Evolutionary conservation across 2,329 filamentous ascomycete species (phyloP).

Genomic region (Trichoderma sp.): DNA sequence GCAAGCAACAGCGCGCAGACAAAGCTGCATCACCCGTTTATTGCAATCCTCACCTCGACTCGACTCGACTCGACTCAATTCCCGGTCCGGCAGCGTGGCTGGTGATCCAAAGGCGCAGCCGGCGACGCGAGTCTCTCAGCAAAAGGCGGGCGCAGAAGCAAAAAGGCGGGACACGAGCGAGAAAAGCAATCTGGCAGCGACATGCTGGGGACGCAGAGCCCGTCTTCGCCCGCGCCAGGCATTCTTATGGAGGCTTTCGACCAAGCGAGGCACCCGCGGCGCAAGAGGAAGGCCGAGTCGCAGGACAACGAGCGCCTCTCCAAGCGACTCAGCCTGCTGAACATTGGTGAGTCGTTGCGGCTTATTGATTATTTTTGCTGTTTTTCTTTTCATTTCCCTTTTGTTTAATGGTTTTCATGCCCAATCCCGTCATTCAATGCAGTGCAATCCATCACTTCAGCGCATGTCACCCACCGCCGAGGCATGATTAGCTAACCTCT

Average conservation of each 20-base stretch:
- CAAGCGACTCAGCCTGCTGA: constrained; percentile 80
- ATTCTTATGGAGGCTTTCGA: constrained; percentile 16
- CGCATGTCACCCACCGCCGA: background rate
- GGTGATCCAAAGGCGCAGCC: background rate
- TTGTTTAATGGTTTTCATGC: no score
- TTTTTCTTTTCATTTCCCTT: background rate
- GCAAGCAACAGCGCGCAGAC: background rate
- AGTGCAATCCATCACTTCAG: background rate
- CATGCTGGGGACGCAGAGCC: constrained; percentile 29
- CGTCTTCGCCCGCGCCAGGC: constrained; percentile 24
- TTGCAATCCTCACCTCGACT: background rate
- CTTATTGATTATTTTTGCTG: background rate
- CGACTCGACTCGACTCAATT: background rate
- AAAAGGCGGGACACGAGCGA: no score
- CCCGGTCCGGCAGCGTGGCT: background rate
- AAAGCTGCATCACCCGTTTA: background rate
- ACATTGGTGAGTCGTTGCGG: constrained; percentile 67
- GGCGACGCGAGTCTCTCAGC: constrained; percentile 3
- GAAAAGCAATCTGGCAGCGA: no score
- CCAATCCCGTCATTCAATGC: background rate
- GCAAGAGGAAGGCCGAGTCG: constrained; percentile 63
- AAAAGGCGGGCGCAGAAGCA: constrained; percentile 10
- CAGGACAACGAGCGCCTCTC: constrained; percentile 73
- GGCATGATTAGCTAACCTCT: constrained; percentile 24
- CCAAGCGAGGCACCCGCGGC: constrained; percentile 28